These are phyloP conservation scores for Aspergillus ellipticus DNA, from an alignment of 495 filamentous ascomycete genomes.

Conservation along the genomic window DNA sequence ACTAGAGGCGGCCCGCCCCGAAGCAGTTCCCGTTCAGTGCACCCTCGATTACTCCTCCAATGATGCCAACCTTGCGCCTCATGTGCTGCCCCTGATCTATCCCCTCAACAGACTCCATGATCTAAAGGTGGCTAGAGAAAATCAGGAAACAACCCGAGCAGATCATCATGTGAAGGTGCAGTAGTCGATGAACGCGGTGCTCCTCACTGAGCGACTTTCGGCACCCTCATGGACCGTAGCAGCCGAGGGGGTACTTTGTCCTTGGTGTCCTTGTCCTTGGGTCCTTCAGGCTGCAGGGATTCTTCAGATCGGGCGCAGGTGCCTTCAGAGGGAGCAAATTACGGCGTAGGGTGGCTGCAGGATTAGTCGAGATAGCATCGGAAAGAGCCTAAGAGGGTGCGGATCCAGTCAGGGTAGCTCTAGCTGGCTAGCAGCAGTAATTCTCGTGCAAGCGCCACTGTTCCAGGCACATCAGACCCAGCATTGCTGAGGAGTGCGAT, in stretches of 20 bases:
- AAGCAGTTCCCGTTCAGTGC: conserved; percentile 7
- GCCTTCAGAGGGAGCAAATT: background rate
- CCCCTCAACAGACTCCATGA: no score
- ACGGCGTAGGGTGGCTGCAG: no score
- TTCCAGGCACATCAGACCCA: background rate
- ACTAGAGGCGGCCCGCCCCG: conserved; percentile 9
- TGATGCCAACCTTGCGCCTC: background rate
- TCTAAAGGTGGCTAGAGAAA: background rate
- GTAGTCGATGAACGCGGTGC: no score
- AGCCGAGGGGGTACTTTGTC: background rate
- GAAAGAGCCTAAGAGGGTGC: no score
- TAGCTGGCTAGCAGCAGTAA: background rate
- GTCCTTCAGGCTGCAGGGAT: background rate
- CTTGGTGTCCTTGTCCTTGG: background rate
- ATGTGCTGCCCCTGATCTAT: background rate
- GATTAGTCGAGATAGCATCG: background rate
- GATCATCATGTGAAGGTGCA: background rate
- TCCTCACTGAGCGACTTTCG: no score
- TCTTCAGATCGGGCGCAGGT: background rate
- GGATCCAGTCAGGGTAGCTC: no score
- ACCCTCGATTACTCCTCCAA: background rate
- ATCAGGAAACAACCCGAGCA: background rate
- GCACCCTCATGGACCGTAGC: no score
- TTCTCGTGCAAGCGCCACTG: background rate
- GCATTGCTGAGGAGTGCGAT: background rate